Evolutionary conservation across 2,329 filamentous ascomycete species (phyloP).

Genomic region (Sarocladium strictum): DNA sequence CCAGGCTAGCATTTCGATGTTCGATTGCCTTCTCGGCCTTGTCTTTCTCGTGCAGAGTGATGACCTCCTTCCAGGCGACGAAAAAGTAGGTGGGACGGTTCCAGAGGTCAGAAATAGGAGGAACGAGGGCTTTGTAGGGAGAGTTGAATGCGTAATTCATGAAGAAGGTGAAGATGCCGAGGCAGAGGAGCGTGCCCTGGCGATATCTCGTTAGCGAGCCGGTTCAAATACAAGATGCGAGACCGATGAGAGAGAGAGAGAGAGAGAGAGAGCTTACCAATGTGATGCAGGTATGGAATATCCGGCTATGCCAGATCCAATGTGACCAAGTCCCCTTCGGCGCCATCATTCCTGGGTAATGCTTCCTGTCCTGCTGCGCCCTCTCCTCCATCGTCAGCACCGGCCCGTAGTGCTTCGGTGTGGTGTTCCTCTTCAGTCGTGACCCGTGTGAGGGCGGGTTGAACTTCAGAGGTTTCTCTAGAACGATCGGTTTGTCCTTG

Average conservation of each 20-base stretch:
- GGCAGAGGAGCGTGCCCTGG: constrained; percentile 59
- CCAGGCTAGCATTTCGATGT: constrained; percentile 64
- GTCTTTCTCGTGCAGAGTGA: constrained; percentile 70
- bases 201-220: background rate
- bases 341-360: constrained; percentile 88
- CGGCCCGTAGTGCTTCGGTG: constrained; percentile 69
- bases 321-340: constrained; percentile 75
- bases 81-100: constrained; percentile 64
- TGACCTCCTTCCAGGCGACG: constrained; percentile 61
- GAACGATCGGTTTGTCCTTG: constrained; percentile 55
- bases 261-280: constrained; percentile 52
- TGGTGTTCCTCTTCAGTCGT: constrained; percentile 49
- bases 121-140: constrained; percentile 73
- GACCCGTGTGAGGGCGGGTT: constrained; percentile 85
- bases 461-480: constrained; percentile 85
- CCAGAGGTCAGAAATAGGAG: constrained; percentile 61
- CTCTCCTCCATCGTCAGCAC: constrained; percentile 60
- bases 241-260: background rate
- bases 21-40: constrained; percentile 63
- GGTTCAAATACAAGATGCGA: background rate
- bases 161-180: constrained; percentile 68
- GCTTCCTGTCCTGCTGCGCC: constrained; percentile 57
- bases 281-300: constrained; percentile 76
- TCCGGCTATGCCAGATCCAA: constrained; percentile 74
- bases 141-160: constrained; percentile 75